These are phyloP conservation scores for Solanum gracilifrons DNA, from an alignment of 257 asterid species.

Conservation along the genomic window DNA sequence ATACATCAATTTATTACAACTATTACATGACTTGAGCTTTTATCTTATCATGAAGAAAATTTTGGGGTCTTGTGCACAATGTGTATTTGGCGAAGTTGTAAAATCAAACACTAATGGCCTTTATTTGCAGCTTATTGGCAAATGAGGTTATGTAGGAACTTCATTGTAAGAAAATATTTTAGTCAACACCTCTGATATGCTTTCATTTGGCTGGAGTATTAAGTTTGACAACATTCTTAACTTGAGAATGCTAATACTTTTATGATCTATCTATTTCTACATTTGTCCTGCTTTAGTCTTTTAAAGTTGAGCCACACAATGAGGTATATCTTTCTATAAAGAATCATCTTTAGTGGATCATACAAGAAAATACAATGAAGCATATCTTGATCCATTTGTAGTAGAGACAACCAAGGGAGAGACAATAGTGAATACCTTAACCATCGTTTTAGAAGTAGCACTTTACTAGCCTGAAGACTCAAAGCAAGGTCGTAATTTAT, in stretches of 20 bases:
- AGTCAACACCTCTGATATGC: background rate
- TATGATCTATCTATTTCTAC: background rate
- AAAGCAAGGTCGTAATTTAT: background rate
- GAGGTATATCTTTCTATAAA: background rate
- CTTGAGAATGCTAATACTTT: background rate
- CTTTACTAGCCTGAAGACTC: background rate
- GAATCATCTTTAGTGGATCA: background rate
- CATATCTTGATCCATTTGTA: background rate
- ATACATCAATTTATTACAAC: too few relatives aligned
- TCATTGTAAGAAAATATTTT: too few relatives aligned
- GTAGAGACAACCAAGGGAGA: background rate
- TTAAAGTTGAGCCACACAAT: background rate
- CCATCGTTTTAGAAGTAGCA: background rate
- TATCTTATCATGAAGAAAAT: too few relatives aligned
- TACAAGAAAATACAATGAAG: background rate
- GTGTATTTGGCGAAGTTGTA: too few relatives aligned
- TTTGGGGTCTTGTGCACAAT: too few relatives aligned
- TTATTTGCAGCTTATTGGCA: too few relatives aligned
- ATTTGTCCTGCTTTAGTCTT: background rate
- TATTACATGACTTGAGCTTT: too few relatives aligned
- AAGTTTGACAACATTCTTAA: background rate
- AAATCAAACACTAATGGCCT: too few relatives aligned
- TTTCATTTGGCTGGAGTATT: background rate
- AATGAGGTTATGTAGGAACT: too few relatives aligned
- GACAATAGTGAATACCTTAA: background rate